Evolutionary conservation across 2,329 filamentous ascomycete species (phyloP).

Genomic region (Colletotrichum echinochloae): DNA sequence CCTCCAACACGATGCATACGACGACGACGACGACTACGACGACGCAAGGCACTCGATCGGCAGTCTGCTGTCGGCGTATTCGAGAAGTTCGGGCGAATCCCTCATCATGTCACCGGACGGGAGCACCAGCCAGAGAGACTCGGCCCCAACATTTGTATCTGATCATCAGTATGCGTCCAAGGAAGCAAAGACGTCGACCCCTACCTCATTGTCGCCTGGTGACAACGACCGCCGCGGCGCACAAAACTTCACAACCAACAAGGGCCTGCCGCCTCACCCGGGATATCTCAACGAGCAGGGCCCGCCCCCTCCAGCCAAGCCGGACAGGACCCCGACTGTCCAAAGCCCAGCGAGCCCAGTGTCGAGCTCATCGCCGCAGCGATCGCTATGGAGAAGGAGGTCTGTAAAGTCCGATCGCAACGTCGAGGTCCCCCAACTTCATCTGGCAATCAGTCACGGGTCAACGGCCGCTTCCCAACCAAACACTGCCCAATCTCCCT

Average conservation of each 20-base stretch:
- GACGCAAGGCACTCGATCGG: slow-evolving; percentile 58
- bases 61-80: slow-evolving; percentile 68
- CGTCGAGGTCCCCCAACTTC: slow-evolving; percentile 61
- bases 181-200: slow-evolving; percentile 21
- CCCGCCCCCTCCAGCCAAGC: slow-evolving; percentile 24
- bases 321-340: slow-evolving; percentile 12
- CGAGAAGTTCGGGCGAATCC: slow-evolving; percentile 59
- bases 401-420: slow-evolving; percentile 62
- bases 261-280: slow-evolving; percentile 37
- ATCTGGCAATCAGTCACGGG: slow-evolving; percentile 61
- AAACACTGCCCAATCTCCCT: slow-evolving; percentile 29
- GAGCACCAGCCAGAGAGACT: slow-evolving; percentile 46
- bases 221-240: slow-evolving; percentile 31
- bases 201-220: slow-evolving; percentile 18
- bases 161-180: slow-evolving; percentile 34
- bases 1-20: slow-evolving; percentile 51
- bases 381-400: slow-evolving; percentile 62
- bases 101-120: slow-evolving; percentile 57
- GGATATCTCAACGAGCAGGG: slow-evolving; percentile 12
- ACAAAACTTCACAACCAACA: slow-evolving; percentile 33
- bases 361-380: slow-evolving; percentile 46
- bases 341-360: slow-evolving; percentile 41
- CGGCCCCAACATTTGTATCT: slow-evolving; percentile 41
- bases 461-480: slow-evolving; percentile 57
- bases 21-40: background rate